Percentiles rank a stretch among this genome's conserved stretches.
phyloP scores from a whole-genome alignment of 2,329 filamentous ascomycete species.

The Ceratocystis huliohia region DNA sequence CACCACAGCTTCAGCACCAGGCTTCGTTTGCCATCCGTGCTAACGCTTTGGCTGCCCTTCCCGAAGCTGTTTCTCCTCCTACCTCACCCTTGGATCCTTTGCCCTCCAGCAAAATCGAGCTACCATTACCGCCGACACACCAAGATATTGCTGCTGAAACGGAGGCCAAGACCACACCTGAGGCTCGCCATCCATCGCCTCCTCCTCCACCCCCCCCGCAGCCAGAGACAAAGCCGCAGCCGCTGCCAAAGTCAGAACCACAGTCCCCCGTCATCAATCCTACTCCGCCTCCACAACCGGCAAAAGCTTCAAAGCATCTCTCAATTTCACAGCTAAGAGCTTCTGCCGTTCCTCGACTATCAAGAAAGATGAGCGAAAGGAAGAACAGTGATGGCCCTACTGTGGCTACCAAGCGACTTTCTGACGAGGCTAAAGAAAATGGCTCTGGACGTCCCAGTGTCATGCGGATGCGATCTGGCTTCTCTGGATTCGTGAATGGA shows the following conservation, averaged over 20 bases:
- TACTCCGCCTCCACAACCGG: background rate
- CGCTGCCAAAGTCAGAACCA: background rate
- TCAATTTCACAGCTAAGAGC: slow-evolving; percentile 25
- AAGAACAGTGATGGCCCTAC: slow-evolving; percentile 36
- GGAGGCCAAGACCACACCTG: background rate
- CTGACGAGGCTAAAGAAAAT: slow-evolving; percentile 47
- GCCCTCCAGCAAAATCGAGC: slow-evolving; percentile 1
- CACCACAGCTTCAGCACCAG: slow-evolving; percentile 4
- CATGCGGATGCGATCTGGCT: slow-evolving; percentile 72
- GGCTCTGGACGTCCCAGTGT: slow-evolving; percentile 34
- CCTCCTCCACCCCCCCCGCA: background rate
- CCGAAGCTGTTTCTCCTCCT: slow-evolving; percentile 19
- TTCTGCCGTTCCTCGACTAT: slow-evolving; percentile 31
- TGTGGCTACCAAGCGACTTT: slow-evolving; percentile 56
- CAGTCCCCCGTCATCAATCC: background rate
- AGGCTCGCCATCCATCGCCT: background rate
- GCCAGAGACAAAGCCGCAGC: background rate
- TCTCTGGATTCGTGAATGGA: slow-evolving; percentile 78
- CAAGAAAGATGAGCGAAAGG: slow-evolving; percentile 40
- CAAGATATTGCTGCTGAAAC: background rate
- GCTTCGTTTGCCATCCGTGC: slow-evolving; percentile 19
- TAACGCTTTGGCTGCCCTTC: slow-evolving; percentile 18
- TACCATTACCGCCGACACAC: background rate
- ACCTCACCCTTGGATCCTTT: slow-evolving; percentile 10
- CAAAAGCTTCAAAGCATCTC: slow-evolving; percentile 9